Conservation (phyloP, 2,329 filamentous ascomycete genomes). For the Fusarium xylarioides region DNA sequence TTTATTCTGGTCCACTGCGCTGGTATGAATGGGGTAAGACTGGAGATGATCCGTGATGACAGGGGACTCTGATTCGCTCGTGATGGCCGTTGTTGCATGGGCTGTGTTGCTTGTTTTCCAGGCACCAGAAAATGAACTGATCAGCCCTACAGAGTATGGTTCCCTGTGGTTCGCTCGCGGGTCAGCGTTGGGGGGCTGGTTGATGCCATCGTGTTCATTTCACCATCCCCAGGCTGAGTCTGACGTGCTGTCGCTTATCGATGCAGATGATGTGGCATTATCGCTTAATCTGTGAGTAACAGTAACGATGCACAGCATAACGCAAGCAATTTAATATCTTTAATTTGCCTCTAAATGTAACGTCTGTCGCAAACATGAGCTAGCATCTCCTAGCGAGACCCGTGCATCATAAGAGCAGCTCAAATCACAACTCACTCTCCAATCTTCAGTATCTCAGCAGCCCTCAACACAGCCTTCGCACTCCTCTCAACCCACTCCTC, state of each 20-base stretch:
- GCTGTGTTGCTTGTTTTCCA: slow-evolving; percentile 39
- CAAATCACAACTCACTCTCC: neutral
- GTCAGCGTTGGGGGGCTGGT: neutral
- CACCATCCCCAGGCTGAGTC: neutral
- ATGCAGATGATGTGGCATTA: neutral
- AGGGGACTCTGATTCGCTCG: slow-evolving; percentile 39
- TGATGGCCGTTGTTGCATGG: slow-evolving; percentile 46
- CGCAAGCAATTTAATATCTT: neutral
- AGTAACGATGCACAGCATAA: neutral
- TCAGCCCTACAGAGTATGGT: slow-evolving; percentile 38
- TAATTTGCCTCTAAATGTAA: neutral
- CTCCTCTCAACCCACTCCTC: slow-evolving; percentile 34
- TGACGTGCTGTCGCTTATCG: slow-evolving; percentile 1
- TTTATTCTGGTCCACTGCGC: slow-evolving; percentile 17
- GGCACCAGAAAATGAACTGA: slow-evolving; percentile 31
- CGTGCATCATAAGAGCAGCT: accelerated
- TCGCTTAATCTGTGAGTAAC: neutral
- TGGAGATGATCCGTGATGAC: slow-evolving; percentile 16
- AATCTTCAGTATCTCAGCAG: slow-evolving; percentile 23
- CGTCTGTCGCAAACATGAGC: neutral
- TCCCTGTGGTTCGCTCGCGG: neutral
- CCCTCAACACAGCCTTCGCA: slow-evolving; percentile 24
- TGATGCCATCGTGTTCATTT: neutral
- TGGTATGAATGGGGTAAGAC: slow-evolving; percentile 12
- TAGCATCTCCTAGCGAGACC: neutral